phyloP scores from a whole-genome alignment of 805 yeast species.

The Saccharomyces mikatae region DNA sequence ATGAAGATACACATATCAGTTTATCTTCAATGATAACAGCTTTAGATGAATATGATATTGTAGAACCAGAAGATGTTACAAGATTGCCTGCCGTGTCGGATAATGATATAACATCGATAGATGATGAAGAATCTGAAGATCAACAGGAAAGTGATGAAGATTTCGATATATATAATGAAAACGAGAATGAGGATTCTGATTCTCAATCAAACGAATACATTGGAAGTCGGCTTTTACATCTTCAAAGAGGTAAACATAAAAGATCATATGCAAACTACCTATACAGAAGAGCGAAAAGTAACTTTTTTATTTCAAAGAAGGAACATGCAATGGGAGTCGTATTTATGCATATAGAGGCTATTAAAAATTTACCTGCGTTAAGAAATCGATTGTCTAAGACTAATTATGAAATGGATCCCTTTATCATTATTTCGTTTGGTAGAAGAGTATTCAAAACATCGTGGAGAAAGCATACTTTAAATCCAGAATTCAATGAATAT shows the following conservation, averaged over 20 bases:
- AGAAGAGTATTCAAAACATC: conserved; percentile 79
- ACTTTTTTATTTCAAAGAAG: conserved; percentile 23
- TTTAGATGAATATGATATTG: conserved; percentile 26
- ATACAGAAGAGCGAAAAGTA: conserved; percentile 7
- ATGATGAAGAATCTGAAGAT: neutral
- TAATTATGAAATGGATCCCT: conserved; percentile 88
- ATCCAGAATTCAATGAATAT: conserved; percentile 75
- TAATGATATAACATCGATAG: neutral
- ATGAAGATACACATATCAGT: conserved; percentile 4
- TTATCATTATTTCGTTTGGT: conserved; percentile 85
- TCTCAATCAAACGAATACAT: conserved; percentile 4
- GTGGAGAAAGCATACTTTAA: conserved; percentile 71
- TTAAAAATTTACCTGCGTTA: conserved; percentile 72
- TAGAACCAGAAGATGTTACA: conserved; percentile 7
- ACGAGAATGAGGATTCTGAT: conserved; percentile 7
- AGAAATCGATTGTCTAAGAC: conserved; percentile 57
- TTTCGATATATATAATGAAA: conserved; percentile 2
- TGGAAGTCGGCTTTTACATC: conserved; percentile 5
- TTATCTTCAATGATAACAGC: conserved; percentile 21
- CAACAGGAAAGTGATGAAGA: conserved; percentile 3
- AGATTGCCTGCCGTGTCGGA: conserved; percentile 1
- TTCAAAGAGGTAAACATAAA: conserved; percentile 19
- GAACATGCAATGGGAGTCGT: conserved; percentile 52
- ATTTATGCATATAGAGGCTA: conserved; percentile 66
- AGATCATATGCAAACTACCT: conserved; percentile 19